Base-by-base conservation (phyloP, 805 yeast genomes). In the Cyberlindnera euphorbiiphila region DNA sequence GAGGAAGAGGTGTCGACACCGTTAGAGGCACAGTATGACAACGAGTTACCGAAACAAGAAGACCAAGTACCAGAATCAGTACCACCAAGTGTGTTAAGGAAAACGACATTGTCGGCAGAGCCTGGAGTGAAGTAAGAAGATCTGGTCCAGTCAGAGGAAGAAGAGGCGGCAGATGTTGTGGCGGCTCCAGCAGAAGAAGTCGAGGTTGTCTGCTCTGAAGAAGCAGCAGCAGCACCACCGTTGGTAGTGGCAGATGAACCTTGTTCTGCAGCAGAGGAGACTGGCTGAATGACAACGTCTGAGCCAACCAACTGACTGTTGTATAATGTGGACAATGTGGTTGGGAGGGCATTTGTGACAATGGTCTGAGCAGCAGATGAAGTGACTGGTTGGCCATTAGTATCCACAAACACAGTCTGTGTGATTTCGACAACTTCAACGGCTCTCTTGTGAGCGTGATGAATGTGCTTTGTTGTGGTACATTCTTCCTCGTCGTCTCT, bases 41-140 rank as follows among this genome's bases (percentile, higher is more conserved):
- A 71, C 23, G 98, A 89, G 78, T 84, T 84, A 66, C 98, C 98
- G 65, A 85, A 88, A 58, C 82, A 69, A 23, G 78, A 54, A 24
- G 89, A 84, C 85, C 91, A 91, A 25, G 74, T 76, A 68, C 98
- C 98, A 11, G 96, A 86, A 36, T 86, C 88, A 29, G 80, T 68
- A 37, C 94, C 95, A 65, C 98, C 98, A 56, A 69, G 67, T 64
- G 84, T 76, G 81, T 91, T 91, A 68, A 89, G 68, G 77, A 93
- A 89, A 27, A 78, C 79, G 49, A 78, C 66, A 63, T 88, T 88
- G 54, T 72, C 66, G 36, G 88, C 65, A 29, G 81, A 65, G 46
- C 89, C 89, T 45, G 89, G 78, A 15, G 71, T 65, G 72, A 74
- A 91, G 73, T 81, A 84, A 11, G 95, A 76, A 40, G 63, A 62